Conservation (phyloP, 805 yeast species). For the Jamesozyma gamospora region DNA sequence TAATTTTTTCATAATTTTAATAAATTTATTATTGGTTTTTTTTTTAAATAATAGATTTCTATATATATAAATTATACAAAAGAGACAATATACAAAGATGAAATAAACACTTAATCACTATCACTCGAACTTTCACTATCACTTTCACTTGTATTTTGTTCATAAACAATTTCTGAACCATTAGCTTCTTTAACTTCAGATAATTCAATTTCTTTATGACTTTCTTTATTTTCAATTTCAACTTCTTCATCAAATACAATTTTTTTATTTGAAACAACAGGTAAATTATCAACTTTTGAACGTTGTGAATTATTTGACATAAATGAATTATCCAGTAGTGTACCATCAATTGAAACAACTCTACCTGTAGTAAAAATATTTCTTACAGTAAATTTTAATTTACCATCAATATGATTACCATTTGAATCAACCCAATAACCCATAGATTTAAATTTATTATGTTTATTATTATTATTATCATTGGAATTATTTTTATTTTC, state of each 20-base stretch:
- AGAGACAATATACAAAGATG: neutral
- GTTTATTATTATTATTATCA: slow-evolving; percentile 9
- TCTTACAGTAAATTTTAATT: slow-evolving; percentile 64
- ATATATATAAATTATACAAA: no score
- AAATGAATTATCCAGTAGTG: slow-evolving; percentile 37
- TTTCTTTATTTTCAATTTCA: slow-evolving; percentile 27
- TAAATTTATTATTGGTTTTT: no score
- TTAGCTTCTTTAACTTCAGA: slow-evolving; percentile 27
- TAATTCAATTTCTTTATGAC: slow-evolving; percentile 28
- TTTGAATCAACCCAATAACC: slow-evolving; percentile 84
- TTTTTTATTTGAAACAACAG: slow-evolving; percentile 40
- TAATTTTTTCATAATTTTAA: no score
- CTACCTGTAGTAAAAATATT: slow-evolving; percentile 67
- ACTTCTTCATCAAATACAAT: slow-evolving; percentile 41
- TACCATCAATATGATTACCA: slow-evolving; percentile 72
- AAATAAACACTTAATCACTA: slow-evolving; percentile 11
- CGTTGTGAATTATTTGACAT: slow-evolving; percentile 19
- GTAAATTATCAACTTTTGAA: slow-evolving; percentile 43
- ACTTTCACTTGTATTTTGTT: slow-evolving; percentile 25
- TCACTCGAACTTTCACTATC: slow-evolving; percentile 18
- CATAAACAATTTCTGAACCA: slow-evolving; percentile 30
- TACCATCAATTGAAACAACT: slow-evolving; percentile 82
- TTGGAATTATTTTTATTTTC: slow-evolving; percentile 5
- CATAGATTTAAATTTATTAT: slow-evolving; percentile 36
- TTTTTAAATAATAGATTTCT: no score